Percentiles rank a stretch among this genome's conserved stretches.
These are phyloP conservation scores for Colletotrichum caudatum DNA, from an alignment of 2,329 filamentous ascomycete species.

Conservation along the genomic window DNA sequence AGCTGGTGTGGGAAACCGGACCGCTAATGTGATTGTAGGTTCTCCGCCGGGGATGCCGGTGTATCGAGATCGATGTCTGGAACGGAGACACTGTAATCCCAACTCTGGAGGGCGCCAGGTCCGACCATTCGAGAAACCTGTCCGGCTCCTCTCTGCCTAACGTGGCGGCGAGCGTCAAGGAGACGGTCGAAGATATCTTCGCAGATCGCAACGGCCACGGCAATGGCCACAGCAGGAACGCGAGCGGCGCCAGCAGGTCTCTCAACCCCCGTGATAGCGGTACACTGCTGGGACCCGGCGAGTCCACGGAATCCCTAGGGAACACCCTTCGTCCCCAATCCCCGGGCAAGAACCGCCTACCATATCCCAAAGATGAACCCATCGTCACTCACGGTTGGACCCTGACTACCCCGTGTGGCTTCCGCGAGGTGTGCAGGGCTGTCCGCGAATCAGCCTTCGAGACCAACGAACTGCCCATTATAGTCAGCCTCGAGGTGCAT, in stretches of 20 bases:
- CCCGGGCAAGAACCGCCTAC: slow-evolving; percentile 46
- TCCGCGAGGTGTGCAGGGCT: slow-evolving; percentile 86
- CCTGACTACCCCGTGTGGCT: slow-evolving; percentile 85
- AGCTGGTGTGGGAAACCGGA: neutral
- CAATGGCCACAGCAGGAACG: slow-evolving; percentile 54
- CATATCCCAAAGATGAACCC: slow-evolving; percentile 70
- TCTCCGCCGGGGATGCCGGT: slow-evolving; percentile 82
- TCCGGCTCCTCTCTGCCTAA: slow-evolving; percentile 62
- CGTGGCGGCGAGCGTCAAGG: slow-evolving; percentile 56
- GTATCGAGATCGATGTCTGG: slow-evolving; percentile 96
- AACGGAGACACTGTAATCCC: slow-evolving; percentile 70
- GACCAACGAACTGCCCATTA: slow-evolving; percentile 81
- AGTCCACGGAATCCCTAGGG: slow-evolving; percentile 49
- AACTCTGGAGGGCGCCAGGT: slow-evolving; percentile 50
- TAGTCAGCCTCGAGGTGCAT: slow-evolving; percentile 94
- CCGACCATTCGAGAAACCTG: slow-evolving; percentile 60
- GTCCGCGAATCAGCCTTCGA: slow-evolving; percentile 84
- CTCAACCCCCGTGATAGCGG: slow-evolving; percentile 43
- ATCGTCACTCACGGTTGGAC: slow-evolving; percentile 87
- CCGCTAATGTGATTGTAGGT: slow-evolving; percentile 60
- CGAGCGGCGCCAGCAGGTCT: slow-evolving; percentile 53
- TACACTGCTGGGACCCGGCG: slow-evolving; percentile 50
- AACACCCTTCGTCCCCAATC: slow-evolving; percentile 37
- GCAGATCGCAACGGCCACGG: slow-evolving; percentile 42
- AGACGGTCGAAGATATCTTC: slow-evolving; percentile 48